Conservation (phyloP, 192 early-diverging fungal species). For the Polychytrium aggregatum region DNA sequence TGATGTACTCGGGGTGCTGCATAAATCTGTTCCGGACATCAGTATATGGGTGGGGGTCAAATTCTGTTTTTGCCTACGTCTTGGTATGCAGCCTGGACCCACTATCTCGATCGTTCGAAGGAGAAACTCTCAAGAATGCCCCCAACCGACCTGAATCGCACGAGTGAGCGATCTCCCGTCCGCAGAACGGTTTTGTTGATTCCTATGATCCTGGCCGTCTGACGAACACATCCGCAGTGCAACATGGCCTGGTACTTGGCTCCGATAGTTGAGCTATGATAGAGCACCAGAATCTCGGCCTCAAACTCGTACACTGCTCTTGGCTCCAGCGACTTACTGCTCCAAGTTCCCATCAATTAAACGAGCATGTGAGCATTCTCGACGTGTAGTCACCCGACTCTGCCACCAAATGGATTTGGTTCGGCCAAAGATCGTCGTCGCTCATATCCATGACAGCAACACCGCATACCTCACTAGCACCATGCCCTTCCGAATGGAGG, state of each 20-base stretch:
- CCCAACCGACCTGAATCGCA: constrained; percentile 39
- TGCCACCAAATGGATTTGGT: constrained; percentile 1
- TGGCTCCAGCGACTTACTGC: constrained; percentile 26
- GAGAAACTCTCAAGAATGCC: not conserved
- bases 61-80: no score
- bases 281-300: constrained; percentile 84
- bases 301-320: constrained; percentile 63
- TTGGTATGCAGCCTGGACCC: no score
- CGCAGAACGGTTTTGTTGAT: constrained; percentile 62
- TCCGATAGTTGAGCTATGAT: constrained; percentile 84
- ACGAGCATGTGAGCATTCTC: no score
- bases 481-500: constrained; percentile 75
- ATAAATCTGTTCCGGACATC: constrained; percentile 56
- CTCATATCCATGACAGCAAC: constrained; percentile 13
- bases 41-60: constrained; percentile 1
- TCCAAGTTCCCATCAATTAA: not conserved
- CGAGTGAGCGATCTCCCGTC: constrained; percentile 77
- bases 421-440: not conserved
- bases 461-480: constrained; percentile 43
- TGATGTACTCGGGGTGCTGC: constrained; percentile 50
- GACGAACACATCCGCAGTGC: constrained; percentile 74
- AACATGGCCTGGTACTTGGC: constrained; percentile 91
- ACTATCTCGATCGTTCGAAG: no score
- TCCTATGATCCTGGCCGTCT: constrained; percentile 73
- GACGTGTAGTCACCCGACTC: no score